A percentile compares a stretch with the other conserved stretches of the same genome.
phyloP scores from a whole-genome alignment of 2,329 filamentous ascomycete genomes.

The Diaporthe aspalathi region DNA sequence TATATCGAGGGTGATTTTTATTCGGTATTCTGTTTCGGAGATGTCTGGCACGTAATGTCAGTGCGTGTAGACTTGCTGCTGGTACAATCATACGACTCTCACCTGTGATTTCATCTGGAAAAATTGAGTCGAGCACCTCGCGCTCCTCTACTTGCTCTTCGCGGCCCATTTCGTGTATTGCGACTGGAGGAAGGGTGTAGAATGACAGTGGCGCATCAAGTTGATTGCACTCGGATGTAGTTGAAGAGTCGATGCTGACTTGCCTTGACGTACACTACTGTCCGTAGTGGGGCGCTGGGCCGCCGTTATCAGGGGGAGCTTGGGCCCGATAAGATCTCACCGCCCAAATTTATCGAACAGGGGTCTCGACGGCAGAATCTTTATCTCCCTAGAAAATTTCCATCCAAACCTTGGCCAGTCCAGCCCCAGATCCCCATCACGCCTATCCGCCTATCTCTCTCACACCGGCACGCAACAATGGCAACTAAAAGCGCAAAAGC shows the following conservation, averaged over 20 bases:
- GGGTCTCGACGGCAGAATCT: constrained; percentile 32
- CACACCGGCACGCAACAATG: constrained; percentile 51
- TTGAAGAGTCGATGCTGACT: not conserved
- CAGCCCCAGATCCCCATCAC: not conserved
- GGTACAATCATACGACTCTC: constrained; percentile 14
- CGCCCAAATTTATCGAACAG: constrained; percentile 23
- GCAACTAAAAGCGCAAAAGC: constrained; percentile 59
- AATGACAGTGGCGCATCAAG: not conserved
- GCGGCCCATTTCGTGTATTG: constrained; percentile 60
- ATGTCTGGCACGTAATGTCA: constrained; percentile 72
- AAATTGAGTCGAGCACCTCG: constrained; percentile 98
- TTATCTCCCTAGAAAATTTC: constrained; percentile 33
- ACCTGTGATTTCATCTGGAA: constrained; percentile 97
- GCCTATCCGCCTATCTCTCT: not conserved
- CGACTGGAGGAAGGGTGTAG: not conserved
- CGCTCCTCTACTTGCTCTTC: constrained; percentile 97
- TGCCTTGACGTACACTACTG: constrained; percentile 1
- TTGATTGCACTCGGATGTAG: not conserved
- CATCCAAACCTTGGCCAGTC: not conserved
- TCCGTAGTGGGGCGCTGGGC: constrained; percentile 11
- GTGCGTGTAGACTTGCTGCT: not conserved
- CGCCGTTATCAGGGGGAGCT: constrained; percentile 28
- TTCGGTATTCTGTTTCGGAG: constrained; percentile 88
- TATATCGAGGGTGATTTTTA: constrained; percentile 86
- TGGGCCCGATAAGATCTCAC: not conserved